Evolutionary conservation across 352 stramenopile species (phyloP).

Genomic region (Globisporangium paroecandrum): DNA sequence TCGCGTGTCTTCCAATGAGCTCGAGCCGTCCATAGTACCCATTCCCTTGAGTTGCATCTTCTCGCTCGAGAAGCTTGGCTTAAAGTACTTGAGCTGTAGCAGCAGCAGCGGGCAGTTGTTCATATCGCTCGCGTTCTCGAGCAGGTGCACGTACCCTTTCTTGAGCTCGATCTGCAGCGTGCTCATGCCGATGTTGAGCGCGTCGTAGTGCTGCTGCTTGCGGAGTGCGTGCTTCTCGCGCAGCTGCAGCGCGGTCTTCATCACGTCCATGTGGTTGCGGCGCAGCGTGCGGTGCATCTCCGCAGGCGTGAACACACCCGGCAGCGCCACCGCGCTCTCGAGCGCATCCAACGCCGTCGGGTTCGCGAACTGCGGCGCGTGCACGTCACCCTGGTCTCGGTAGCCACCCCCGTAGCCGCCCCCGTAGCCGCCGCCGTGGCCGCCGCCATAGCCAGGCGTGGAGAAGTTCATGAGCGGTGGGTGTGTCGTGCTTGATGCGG

Average conservation of each 20-base stretch:
- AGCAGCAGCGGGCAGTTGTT: slow-evolving; percentile 55
- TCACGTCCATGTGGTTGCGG: slow-evolving; percentile 62
- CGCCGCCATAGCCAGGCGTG: slow-evolving; percentile 20
- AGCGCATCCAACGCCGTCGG: slow-evolving; percentile 60
- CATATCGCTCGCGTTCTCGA: slow-evolving; percentile 51
- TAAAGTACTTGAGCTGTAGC: slow-evolving; percentile 61
- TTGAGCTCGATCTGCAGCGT: slow-evolving; percentile 64
- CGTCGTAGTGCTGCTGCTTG: slow-evolving; percentile 37
- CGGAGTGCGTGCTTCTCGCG: slow-evolving; percentile 64
- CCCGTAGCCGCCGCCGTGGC: slow-evolving; percentile 21
- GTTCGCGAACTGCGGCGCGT: slow-evolving; percentile 23
- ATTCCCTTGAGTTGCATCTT: slow-evolving; percentile 56
- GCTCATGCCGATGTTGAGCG: slow-evolving; percentile 57
- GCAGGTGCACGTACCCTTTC: slow-evolving; percentile 73
- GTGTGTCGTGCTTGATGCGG: neutral
- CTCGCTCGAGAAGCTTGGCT: slow-evolving; percentile 51
- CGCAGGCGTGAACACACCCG: slow-evolving; percentile 42
- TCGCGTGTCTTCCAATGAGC: slow-evolving; percentile 62
- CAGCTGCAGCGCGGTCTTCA: slow-evolving; percentile 64
- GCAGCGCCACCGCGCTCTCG: slow-evolving; percentile 62
- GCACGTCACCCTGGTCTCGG: slow-evolving; percentile 33
- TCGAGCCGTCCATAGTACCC: slow-evolving; percentile 53
- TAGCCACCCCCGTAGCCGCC: slow-evolving; percentile 29
- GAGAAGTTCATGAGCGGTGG: slow-evolving; percentile 20
- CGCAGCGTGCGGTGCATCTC: slow-evolving; percentile 64